A percentile compares a stretch with the other conserved stretches of the same genome.
These are phyloP conservation scores for Calonectria hongkongensis DNA, from an alignment of 2,329 filamentous ascomycete species.

Conservation along the genomic window DNA sequence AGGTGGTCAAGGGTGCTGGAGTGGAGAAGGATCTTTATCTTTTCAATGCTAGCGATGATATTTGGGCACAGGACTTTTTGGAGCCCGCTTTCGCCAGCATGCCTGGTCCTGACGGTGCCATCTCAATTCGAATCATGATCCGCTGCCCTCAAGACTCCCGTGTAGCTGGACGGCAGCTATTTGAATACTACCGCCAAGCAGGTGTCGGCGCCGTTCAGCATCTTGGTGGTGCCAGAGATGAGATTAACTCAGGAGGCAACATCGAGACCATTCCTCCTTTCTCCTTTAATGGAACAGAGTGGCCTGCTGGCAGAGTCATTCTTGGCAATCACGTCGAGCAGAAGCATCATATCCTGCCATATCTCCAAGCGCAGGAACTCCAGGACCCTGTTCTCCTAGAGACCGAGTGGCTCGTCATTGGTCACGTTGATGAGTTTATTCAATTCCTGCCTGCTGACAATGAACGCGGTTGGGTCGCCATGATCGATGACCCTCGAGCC, in stretches of 20 bases:
- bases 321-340: slow-evolving; percentile 41
- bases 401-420: slow-evolving; percentile 52
- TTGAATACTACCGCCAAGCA: slow-evolving; percentile 55
- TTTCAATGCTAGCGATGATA: slow-evolving; percentile 47
- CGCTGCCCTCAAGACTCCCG: slow-evolving; percentile 55
- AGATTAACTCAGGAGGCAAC: slow-evolving; percentile 56
- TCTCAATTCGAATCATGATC: slow-evolving; percentile 58
- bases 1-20: slow-evolving; percentile 32
- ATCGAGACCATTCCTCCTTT: slow-evolving; percentile 62
- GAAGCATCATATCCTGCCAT: slow-evolving; percentile 45
- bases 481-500: slow-evolving; percentile 49
- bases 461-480: slow-evolving; percentile 52
- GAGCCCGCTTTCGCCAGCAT: slow-evolving; percentile 63
- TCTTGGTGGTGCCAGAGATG: slow-evolving; percentile 32
- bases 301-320: slow-evolving; percentile 49
- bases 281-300: slow-evolving; percentile 44
- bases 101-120: slow-evolving; percentile 59
- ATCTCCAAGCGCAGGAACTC: slow-evolving; percentile 57
- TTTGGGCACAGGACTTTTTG: slow-evolving; percentile 64
- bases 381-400: slow-evolving; percentile 61
- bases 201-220: slow-evolving; percentile 58
- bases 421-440: slow-evolving; percentile 56
- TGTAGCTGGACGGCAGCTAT: slow-evolving; percentile 56
- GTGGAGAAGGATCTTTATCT: slow-evolving; percentile 27
- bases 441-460: slow-evolving; percentile 55